phyloP scores from a whole-genome alignment of 441 rosid species.

The Croton laevigatus region DNA sequence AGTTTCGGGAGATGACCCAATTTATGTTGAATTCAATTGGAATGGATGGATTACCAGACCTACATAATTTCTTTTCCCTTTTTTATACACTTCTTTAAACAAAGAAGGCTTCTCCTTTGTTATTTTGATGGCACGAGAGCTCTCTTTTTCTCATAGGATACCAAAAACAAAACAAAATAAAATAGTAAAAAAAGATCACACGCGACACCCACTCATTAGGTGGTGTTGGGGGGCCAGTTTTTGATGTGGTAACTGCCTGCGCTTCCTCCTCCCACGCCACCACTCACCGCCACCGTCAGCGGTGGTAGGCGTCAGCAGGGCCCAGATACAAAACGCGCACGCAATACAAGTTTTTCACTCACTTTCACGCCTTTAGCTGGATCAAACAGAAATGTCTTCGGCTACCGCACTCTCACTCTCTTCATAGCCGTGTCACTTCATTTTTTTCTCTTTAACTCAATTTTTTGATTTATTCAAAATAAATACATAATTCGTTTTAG shows the following conservation, averaged over 20 bases:
- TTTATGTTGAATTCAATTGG: neutral
- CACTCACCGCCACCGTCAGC: neutral
- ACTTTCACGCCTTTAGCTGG: slow-evolving; percentile 22
- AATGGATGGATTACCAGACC: too few relatives aligned
- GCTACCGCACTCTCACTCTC: neutral
- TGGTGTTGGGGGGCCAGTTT: neutral
- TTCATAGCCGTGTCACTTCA: neutral
- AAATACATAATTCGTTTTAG: too few relatives aligned
- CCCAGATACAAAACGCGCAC: neutral
- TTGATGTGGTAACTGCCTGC: neutral
- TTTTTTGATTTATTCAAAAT: too few relatives aligned
- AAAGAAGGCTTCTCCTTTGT: neutral
- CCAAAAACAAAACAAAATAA: neutral
- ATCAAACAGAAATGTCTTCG: neutral
- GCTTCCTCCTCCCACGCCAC: neutral
- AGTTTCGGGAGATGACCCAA: too few relatives aligned
- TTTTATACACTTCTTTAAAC: neutral
- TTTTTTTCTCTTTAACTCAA: neutral
- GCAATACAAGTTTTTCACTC: slow-evolving; percentile 11
- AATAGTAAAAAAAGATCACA: neutral
- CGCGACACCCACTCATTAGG: slow-evolving; percentile 18
- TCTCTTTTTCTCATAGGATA: slow-evolving; percentile 20
- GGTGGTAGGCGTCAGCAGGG: neutral
- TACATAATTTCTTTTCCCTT: neutral
- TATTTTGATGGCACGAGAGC: neutral